Conservation (phyloP, 345 rosid species). For the Anastatica hierochuntica region DNA sequence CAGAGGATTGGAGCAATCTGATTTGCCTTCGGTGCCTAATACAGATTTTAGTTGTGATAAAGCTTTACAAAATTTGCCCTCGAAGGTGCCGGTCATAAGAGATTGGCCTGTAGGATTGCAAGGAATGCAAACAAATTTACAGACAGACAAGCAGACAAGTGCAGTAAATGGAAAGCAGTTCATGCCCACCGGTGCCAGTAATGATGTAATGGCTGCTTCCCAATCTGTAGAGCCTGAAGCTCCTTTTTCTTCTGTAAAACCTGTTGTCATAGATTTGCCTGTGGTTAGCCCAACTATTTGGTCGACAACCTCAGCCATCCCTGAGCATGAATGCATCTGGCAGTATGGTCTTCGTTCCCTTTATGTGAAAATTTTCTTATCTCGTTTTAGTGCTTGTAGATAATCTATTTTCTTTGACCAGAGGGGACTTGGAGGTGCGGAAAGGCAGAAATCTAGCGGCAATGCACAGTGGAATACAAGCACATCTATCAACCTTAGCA, state of each 20-base stretch:
- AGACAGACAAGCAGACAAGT: conserved; percentile 27
- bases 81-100: conserved; percentile 28
- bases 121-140: conserved; percentile 34
- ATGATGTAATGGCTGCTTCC: conserved; percentile 22
- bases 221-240: conserved; percentile 27
- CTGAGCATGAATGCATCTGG: conserved; percentile 83
- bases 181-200: conserved; percentile 15
- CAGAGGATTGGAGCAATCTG: conserved; percentile 43
- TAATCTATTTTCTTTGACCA: conserved; percentile 31
- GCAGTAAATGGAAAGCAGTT: conserved; percentile 29
- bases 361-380: conserved; percentile 3
- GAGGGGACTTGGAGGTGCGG: conserved; percentile 76
- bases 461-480: conserved; percentile 67
- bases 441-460: conserved; percentile 37
- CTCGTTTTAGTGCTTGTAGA: background rate
- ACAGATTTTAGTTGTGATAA: conserved; percentile 34
- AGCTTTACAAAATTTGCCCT: conserved; percentile 37
- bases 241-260: conserved; percentile 25
- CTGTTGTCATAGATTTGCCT: conserved; percentile 21
- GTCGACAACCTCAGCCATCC: conserved; percentile 43
- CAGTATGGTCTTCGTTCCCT: conserved; percentile 49
- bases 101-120: conserved; percentile 32
- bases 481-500: conserved; percentile 53
- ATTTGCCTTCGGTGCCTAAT: conserved; percentile 33
- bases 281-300: conserved; percentile 26